These are phyloP conservation scores for Penium margaritaceum DNA, from an alignment of 139 green algal species.

Conservation along the genomic window DNA sequence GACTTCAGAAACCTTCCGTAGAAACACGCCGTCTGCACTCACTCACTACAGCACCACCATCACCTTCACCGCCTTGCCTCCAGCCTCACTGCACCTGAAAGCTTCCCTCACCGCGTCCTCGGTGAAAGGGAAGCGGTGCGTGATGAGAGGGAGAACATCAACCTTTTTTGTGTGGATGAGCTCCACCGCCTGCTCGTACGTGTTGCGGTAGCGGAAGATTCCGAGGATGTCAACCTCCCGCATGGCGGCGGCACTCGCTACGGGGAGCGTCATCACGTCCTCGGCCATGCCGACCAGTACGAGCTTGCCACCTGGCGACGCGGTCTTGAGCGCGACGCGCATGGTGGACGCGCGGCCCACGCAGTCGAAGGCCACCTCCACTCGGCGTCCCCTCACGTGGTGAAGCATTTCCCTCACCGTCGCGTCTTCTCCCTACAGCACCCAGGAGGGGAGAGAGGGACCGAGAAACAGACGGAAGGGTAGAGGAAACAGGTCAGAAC, in stretches of 20 bases:
- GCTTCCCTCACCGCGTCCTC: slow-evolving; percentile 40
- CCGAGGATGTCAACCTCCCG: slow-evolving; percentile 59
- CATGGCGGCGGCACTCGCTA: slow-evolving; percentile 32
- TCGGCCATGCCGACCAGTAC: slow-evolving; percentile 59
- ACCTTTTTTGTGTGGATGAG: slow-evolving; percentile 48
- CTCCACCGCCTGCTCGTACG: slow-evolving; percentile 51
- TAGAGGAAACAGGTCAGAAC: too few relatives aligned
- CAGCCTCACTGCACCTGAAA: slow-evolving; percentile 50
- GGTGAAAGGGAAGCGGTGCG: slow-evolving; percentile 56
- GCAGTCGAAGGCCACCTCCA: slow-evolving; percentile 60
- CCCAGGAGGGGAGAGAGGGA: too few relatives aligned
- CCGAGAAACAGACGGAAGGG: too few relatives aligned
- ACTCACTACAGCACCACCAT: slow-evolving; percentile 55
- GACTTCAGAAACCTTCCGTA: too few relatives aligned
- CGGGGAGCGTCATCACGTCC: slow-evolving; percentile 50
- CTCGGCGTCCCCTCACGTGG: too few relatives aligned
- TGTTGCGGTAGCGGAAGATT: slow-evolving; percentile 60
- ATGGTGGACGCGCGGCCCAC: slow-evolving; percentile 56
- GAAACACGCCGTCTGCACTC: too few relatives aligned
- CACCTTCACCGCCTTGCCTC: slow-evolving; percentile 58
- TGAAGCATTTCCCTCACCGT: too few relatives aligned
- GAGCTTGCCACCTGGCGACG: slow-evolving; percentile 48
- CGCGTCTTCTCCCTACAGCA: too few relatives aligned
- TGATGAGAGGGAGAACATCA: slow-evolving; percentile 59
- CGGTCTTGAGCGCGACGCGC: slow-evolving; percentile 39